phyloP scores from a whole-genome alignment of 805 yeast species.

The Vanderwaltozyma tropicalis region DNA sequence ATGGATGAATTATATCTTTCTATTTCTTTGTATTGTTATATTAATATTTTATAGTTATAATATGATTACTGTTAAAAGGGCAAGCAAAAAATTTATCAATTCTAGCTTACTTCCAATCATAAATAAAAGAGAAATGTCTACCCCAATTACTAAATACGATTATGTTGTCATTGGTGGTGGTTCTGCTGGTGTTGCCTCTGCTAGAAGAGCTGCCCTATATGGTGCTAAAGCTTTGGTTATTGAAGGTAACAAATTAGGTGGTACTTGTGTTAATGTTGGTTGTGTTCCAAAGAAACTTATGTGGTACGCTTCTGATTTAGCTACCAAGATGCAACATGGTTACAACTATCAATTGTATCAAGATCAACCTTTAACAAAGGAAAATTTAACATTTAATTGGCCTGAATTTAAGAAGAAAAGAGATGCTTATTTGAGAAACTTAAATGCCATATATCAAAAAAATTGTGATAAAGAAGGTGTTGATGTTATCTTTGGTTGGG shows the following conservation, averaged over 20 bases:
- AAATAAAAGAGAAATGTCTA: constrained; percentile 41
- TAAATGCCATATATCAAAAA: constrained; percentile 88
- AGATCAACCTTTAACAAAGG: constrained; percentile 39
- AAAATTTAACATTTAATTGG: constrained; percentile 70
- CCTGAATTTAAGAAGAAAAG: constrained; percentile 68
- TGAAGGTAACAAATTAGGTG: constrained; percentile 81
- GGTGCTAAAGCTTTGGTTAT: constrained; percentile 82
- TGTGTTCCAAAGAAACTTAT: constrained; percentile 98
- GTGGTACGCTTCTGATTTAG: constrained; percentile 96
- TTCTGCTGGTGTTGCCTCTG: constrained; percentile 97
- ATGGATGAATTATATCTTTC: background rate
- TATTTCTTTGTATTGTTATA: background rate
- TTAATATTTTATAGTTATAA: too few species aligned
- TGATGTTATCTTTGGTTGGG: constrained; percentile 78
- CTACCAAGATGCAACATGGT: constrained; percentile 64
- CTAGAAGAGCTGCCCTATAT: constrained; percentile 88
- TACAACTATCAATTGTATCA: constrained; percentile 72
- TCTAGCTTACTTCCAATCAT: background rate
- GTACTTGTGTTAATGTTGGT: constrained; percentile 98
- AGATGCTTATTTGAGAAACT: constrained; percentile 79
- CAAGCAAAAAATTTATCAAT: background rate
- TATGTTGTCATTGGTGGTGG: constrained; percentile 98
- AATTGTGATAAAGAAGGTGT: constrained; percentile 85
- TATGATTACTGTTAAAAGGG: background rate
- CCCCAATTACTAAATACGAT: constrained; percentile 48